A percentile compares a stretch with the other conserved stretches of the same genome.
These are phyloP conservation scores for Cladosporium velox DNA, from an alignment of 2,329 filamentous ascomycete species.

Conservation along the genomic window DNA sequence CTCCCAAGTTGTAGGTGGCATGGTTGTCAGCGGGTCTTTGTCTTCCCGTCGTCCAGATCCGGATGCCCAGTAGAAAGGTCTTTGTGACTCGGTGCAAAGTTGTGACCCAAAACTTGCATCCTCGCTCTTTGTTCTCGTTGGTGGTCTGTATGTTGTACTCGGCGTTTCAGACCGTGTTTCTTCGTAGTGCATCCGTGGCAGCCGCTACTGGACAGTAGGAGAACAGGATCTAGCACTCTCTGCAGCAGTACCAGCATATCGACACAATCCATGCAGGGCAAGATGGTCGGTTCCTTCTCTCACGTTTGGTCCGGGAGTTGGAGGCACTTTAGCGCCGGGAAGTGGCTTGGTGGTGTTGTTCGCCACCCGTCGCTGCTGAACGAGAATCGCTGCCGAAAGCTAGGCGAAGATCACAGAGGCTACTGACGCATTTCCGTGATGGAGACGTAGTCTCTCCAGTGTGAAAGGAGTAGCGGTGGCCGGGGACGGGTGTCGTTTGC, in stretches of 20 bases:
- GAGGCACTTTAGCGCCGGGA: background rate
- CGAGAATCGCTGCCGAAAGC: background rate
- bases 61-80: background rate
- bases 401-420: background rate
- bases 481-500: background rate
- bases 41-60: background rate
- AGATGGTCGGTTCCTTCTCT: background rate
- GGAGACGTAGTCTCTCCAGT: accelerated
- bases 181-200: background rate
- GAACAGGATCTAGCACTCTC: background rate
- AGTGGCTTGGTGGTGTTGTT: background rate
- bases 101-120: background rate
- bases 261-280: background rate
- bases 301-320: background rate
- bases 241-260: background rate
- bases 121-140: background rate
- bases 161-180: background rate
- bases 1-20: background rate
- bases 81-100: background rate
- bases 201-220: background rate
- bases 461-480: background rate
- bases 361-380: background rate
- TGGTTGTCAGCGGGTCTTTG: background rate
- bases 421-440: background rate
- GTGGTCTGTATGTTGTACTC: background rate